Conservation (phyloP, 2,329 filamentous ascomycete species). For the Colletotrichum sp. region DNA sequence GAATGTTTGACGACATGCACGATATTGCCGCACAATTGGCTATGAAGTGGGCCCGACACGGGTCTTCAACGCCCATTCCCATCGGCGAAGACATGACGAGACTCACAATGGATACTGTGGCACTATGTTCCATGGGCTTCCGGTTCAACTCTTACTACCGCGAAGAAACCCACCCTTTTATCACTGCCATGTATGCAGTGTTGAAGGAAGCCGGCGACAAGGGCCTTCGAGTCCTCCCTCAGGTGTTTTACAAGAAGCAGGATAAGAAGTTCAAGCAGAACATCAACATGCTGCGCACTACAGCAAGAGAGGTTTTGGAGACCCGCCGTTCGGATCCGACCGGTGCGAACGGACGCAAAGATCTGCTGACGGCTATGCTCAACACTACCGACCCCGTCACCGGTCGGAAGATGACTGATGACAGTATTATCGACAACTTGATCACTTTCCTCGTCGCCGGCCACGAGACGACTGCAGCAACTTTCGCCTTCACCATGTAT, state of each 20-base stretch:
- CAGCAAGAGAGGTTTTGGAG: conserved; percentile 64
- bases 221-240: conserved; percentile 49
- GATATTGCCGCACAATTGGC: conserved; percentile 58
- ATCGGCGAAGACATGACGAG: conserved; percentile 66
- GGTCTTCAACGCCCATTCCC: conserved; percentile 49
- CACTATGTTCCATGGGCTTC: conserved; percentile 62
- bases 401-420: conserved; percentile 63
- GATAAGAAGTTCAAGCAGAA: conserved; percentile 53
- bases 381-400: conserved; percentile 68
- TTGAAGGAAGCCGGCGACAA: conserved; percentile 59
- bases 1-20: conserved; percentile 60
- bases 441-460: conserved; percentile 72
- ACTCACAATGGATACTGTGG: conserved; percentile 67
- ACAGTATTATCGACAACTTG: conserved; percentile 69
- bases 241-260: conserved; percentile 49
- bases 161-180: conserved; percentile 36
- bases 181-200: conserved; percentile 65
- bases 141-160: conserved; percentile 69
- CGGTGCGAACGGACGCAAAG: conserved; percentile 53
- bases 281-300: conserved; percentile 56
- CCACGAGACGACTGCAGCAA: conserved; percentile 73
- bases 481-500: conserved; percentile 70
- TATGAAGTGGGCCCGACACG: conserved; percentile 57
- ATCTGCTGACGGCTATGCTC: conserved; percentile 72
- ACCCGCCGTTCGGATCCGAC: conserved; percentile 59